Evolutionary conservation across 148 eudicot genomes (phyloP), one percentile per base, ranked within the genome.

Genomic region (Chenopodium album): DNA sequence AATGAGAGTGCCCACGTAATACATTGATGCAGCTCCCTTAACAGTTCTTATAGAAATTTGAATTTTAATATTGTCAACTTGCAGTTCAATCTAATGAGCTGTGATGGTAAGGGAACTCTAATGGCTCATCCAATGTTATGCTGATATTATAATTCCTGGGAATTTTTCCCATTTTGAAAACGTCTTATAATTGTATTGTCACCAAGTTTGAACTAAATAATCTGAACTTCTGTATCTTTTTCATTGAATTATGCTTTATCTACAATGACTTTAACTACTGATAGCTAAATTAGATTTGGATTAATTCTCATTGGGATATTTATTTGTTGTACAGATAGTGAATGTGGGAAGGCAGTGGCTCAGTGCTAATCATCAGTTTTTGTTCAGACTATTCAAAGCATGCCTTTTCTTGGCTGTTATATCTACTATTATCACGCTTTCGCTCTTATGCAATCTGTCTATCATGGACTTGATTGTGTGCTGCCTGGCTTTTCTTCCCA

Each of bases 401-500:
- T 75, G 88, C 70, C 84, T 95, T 46, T 95, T 94, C 86, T 52
- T 93, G 48, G 91, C 94, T 34, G 95, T 93, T 74, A 23, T 92
- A 65, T 85, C 94, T 13, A 95, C 92, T 52, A 88, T 94, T 62
- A 65, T 89, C 23, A 85, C 90, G 63, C 92, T 95, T 46, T 91
- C 97, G 44, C 46, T 86, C 77, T 81, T 91, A 77, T 93, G 94
- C 82, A 72, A 90, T 73, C 91, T 93, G 56, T 92, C 99, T 17
- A 14, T 87, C 76, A 89, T 78, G 89, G 98, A 93, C 88, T 78
- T 95, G 82, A 62, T 92, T 23, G 98, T 95, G 2, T 95, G 99
- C 84, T 91, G 94, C 79, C 89, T 95, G 32, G 98, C 94, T 46
- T 93, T 95, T 88, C 56, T 94, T 10, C 99, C 99, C 9, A 95